These are phyloP conservation scores for Gossypium mustelinum DNA, from an alignment of 345 rosid genomes.

Conservation along the genomic window DNA sequence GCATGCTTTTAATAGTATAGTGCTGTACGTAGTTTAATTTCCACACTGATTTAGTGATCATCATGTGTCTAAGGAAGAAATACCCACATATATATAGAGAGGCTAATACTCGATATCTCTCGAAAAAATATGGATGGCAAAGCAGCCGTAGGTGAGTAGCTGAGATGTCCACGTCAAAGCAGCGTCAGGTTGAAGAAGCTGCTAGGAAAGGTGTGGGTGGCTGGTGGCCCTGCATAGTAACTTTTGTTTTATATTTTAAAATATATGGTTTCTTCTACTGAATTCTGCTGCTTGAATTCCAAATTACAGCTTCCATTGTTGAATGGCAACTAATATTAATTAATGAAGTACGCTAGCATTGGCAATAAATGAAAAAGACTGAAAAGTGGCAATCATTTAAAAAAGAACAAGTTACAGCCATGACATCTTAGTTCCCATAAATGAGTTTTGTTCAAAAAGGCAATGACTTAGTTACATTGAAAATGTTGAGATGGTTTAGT, in stretches of 20 bases:
- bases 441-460: neutral
- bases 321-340: constrained; percentile 8
- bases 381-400: neutral
- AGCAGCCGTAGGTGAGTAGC: neutral
- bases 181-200: neutral
- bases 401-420: neutral
- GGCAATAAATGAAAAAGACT: neutral
- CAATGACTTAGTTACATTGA: neutral
- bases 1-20: no score
- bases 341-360: neutral
- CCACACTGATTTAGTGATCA: neutral
- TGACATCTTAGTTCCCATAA: neutral
- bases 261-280: neutral
- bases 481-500: neutral
- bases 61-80: neutral
- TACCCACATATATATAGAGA: neutral
- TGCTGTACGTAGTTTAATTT: no score
- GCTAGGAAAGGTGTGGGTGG: neutral
- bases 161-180: neutral
- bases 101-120: neutral
- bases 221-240: neutral
- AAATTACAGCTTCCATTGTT: constrained; percentile 10
- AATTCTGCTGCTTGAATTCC: neutral
- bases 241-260: neutral
- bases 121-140: neutral